phyloP scores from a whole-genome alignment of 1,139 yeast genomes.

The Chernovozyma sophiae-reginae region DNA sequence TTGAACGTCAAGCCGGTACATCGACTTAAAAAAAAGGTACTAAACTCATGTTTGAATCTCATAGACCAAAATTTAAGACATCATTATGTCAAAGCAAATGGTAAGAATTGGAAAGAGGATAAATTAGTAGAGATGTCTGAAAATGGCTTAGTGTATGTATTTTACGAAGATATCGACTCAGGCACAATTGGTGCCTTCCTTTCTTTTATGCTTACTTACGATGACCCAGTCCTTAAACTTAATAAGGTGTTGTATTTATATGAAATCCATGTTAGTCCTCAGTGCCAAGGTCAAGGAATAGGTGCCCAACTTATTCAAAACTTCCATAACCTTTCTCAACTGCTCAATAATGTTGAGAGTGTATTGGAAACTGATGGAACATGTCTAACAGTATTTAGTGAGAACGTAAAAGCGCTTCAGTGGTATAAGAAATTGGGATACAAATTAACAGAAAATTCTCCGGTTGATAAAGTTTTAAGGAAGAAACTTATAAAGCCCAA shows the following conservation, averaged over 20 bases:
- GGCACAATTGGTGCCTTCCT: constrained; percentile 36
- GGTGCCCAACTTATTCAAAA: constrained; percentile 32
- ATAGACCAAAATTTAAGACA: constrained; percentile 29
- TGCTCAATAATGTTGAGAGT: constrained; percentile 9
- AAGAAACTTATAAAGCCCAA: constrained; percentile 39
- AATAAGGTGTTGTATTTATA: constrained; percentile 44
- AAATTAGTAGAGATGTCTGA: constrained; percentile 47
- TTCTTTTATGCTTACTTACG: constrained; percentile 36
- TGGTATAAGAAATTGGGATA: constrained; percentile 47
- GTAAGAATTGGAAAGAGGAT: constrained; percentile 39
- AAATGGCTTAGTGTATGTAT: constrained; percentile 39
- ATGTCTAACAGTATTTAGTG: constrained; percentile 49
- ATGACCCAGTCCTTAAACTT: constrained; percentile 17
- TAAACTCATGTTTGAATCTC: constrained; percentile 19
- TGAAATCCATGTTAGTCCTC: constrained; percentile 45
- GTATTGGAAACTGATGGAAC: constrained; percentile 24
- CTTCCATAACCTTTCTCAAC: constrained; percentile 23
- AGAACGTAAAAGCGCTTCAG: constrained; percentile 35
- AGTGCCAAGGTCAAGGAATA: constrained; percentile 24
- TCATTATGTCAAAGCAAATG: constrained; percentile 24
- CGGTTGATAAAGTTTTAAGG: constrained; percentile 36
- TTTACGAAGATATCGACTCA: constrained; percentile 14
- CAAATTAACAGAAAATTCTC: constrained; percentile 34
- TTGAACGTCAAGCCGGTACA: constrained; percentile 10
- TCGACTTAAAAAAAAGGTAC: constrained; percentile 7